These are phyloP conservation scores for Pulveroboletus ravenelii DNA, from an alignment of 768 basidiomycete species.

Conservation along the genomic window DNA sequence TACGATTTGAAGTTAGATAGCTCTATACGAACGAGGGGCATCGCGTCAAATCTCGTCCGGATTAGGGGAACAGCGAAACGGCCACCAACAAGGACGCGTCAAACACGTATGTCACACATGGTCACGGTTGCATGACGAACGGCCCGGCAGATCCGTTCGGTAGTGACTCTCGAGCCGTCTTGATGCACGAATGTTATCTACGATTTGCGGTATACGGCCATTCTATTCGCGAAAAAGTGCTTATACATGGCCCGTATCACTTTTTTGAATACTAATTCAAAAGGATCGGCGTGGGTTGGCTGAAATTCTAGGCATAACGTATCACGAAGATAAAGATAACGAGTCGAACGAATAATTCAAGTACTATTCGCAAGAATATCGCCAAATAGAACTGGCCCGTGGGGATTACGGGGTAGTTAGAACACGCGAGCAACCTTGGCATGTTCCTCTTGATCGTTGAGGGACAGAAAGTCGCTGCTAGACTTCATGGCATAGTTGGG, in stretches of 20 bases:
- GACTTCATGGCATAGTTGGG: slow-evolving; percentile 22
- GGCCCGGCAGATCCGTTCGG: not conserved
- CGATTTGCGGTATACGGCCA: not conserved
- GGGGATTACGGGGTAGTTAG: slow-evolving; percentile 1
- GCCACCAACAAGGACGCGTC: slow-evolving; percentile 22
- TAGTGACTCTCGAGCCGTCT: no score
- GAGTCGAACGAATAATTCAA: not conserved
- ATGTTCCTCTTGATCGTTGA: slow-evolving; percentile 20
- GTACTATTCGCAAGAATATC: not conserved
- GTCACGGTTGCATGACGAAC: slow-evolving; percentile 12
- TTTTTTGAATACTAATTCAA: not conserved
- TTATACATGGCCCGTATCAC: no score
- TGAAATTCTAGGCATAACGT: not conserved
- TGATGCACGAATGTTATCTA: no score
- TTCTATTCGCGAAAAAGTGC: not conserved
- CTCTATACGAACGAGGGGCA: slow-evolving; percentile 85
- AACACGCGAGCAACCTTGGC: slow-evolving; percentile 12
- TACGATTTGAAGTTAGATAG: slow-evolving; percentile 98
- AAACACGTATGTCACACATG: slow-evolving; percentile 22
- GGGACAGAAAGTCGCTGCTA: slow-evolving; percentile 20
- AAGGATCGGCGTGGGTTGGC: slow-evolving; percentile 5
- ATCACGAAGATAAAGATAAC: not conserved
- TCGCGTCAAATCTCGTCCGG: slow-evolving; percentile 26
- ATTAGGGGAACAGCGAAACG: slow-evolving; percentile 19
- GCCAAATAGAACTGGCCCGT: not conserved